Evolutionary conservation across 257 asterid genomes (phyloP).

Genomic region (Salvia splendens): DNA sequence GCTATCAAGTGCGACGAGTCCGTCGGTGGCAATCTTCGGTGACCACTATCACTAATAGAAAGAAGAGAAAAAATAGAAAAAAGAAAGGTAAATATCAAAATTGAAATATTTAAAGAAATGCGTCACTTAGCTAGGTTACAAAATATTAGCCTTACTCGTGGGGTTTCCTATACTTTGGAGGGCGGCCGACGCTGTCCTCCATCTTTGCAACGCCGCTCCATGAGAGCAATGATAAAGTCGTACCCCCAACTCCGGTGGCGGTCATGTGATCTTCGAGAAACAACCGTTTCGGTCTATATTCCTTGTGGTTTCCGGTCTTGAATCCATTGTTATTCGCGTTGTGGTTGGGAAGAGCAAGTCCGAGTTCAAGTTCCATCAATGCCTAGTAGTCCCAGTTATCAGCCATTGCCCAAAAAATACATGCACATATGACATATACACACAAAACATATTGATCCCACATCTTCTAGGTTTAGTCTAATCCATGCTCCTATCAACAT

Average conservation of each 20-base stretch:
- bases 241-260: not conserved
- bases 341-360: conserved; percentile 54
- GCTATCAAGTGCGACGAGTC: not conserved
- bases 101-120: too few relatives aligned
- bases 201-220: conserved; percentile 36
- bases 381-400: too few relatives aligned
- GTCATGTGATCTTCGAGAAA: not conserved
- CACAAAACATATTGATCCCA: too few relatives aligned
- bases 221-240: conserved; percentile 38
- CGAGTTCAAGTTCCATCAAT: conserved; percentile 65
- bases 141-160: conserved; percentile 30
- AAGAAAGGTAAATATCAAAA: too few relatives aligned
- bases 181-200: conserved; percentile 22
- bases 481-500: too few relatives aligned
- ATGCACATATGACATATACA: too few relatives aligned
- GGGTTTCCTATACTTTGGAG: conserved; percentile 14
- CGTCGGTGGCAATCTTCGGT: conserved; percentile 43
- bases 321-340: conserved; percentile 14
- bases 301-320: not conserved
- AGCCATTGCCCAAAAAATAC: too few relatives aligned
- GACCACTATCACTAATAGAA: not conserved
- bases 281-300: not conserved
- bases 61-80: not conserved
- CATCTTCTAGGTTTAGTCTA: too few relatives aligned
- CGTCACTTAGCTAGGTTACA: too few relatives aligned